Conservation (phyloP, 768 basidiomycete genomes). For the Artomyces pyxidatus region DNA sequence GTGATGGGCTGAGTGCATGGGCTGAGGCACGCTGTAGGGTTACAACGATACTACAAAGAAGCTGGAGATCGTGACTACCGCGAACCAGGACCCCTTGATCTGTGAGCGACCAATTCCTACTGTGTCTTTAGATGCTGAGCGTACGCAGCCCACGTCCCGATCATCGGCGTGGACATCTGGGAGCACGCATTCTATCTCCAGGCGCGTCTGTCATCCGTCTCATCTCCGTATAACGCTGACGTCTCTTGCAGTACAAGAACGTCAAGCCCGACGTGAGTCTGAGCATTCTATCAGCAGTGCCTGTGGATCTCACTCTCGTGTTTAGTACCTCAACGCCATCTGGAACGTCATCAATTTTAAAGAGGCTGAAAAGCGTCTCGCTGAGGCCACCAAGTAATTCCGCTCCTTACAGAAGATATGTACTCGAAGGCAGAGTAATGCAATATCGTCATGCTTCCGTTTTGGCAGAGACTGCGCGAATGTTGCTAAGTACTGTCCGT, state of each 20-base stretch:
- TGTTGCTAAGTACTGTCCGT: too few relatives aligned
- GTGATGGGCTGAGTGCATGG: background rate
- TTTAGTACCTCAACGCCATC: slow-evolving; percentile 86
- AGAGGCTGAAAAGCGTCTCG: slow-evolving; percentile 65
- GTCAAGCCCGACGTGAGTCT: slow-evolving; percentile 83
- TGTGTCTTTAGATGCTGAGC: slow-evolving; percentile 12
- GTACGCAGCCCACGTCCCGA: slow-evolving; percentile 65
- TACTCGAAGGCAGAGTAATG: too few relatives aligned
- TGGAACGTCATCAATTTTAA: slow-evolving; percentile 97
- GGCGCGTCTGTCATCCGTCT: slow-evolving; percentile 2
- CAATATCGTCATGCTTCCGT: too few relatives aligned
- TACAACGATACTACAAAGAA: slow-evolving; percentile 57
- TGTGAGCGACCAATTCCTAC: slow-evolving; percentile 33
- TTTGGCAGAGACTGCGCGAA: too few relatives aligned
- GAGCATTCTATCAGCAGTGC: background rate
- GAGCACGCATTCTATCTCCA: slow-evolving; percentile 62
- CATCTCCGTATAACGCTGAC: slow-evolving; percentile 29
- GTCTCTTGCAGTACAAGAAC: slow-evolving; percentile 83
- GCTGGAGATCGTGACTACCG: slow-evolving; percentile 86
- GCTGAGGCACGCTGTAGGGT: slow-evolving; percentile 39
- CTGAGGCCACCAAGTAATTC: slow-evolving; percentile 28
- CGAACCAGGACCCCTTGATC: slow-evolving; percentile 93
- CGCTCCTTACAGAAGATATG: background rate
- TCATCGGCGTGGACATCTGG: slow-evolving; percentile 98
- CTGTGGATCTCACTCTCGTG: background rate